Evolutionary conservation across 2,329 filamentous ascomycete genomes (phyloP), one percentile per base, ranked within the genome.

Genomic region (Coniochaeta sp.): DNA sequence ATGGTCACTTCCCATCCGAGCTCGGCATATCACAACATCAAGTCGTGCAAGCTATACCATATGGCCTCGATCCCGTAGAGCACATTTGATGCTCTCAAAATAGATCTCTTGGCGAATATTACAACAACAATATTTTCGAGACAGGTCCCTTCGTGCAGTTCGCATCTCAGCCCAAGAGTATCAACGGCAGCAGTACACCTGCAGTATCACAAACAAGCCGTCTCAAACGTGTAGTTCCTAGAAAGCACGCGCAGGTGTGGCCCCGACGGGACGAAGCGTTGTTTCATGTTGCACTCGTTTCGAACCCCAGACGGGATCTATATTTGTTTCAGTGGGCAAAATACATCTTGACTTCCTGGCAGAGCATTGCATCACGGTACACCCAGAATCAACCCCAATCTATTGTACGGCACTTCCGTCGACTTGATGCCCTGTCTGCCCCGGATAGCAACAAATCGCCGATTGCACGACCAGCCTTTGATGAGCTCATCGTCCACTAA

Each of bases 261-360:
- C 47, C 31, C 22, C 47, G 22, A 31, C 47, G 54, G 54, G 54
- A 57, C 33, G 54, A 57, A 57, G 54, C 54, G 54, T 34, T 17
- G 54, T 57, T 57, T 57, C 54, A 57, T 19, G 54, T 57, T 52
- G 47, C 47, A 52, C 47, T 52, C 47, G 47, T 52, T 52, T 52
- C 47, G 47, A 52, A 52, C 47, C 47, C 47, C 47, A 52, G 47
- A 52, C 47, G 47, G 24, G 47, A 52, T 52, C 47, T 52, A 52
- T 16, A 28, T 28, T 28, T 52, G 47, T 52, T 52, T 52, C 47
- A 52, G 12, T 28, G 47, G 47, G 47, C 26, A 52, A 52, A 52
- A 52, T 52, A 52, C 47, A 17, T 28, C 16, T 47, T 12, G 22
- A 22, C 43, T 47, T 9, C 38, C 19, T 24, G 8, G 11, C 19